Evolutionary conservation across 176 grass and related monocot species (phyloP).

Genomic region (Eragrostis nindensis): DNA sequence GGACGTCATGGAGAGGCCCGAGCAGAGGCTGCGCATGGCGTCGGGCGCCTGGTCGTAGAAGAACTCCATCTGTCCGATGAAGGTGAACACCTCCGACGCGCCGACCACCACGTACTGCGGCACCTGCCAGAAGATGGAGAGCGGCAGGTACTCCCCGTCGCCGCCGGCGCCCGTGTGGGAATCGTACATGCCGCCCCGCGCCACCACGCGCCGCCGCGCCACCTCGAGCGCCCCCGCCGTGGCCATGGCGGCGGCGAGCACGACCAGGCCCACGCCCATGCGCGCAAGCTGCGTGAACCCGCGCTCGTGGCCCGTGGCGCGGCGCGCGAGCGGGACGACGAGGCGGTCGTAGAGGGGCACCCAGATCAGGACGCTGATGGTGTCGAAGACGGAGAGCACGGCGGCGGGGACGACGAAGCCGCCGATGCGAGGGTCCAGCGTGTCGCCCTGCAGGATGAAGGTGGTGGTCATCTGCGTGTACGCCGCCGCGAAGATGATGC

Average conservation of each 20-base stretch:
- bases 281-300: conserved; percentile 59
- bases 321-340: conserved; percentile 42
- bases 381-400: conserved; percentile 68
- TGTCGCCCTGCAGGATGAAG: conserved; percentile 64
- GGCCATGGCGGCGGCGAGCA: conserved; percentile 45
- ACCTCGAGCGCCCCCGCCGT: conserved; percentile 43
- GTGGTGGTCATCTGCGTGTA: conserved; percentile 60
- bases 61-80: conserved; percentile 73
- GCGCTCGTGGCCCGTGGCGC: conserved; percentile 30
- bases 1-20: conserved; percentile 50
- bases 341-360: conserved; percentile 59
- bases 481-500: conserved; percentile 50
- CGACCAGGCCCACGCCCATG: conserved; percentile 53
- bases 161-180: background rate
- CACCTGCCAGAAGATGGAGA: conserved; percentile 84
- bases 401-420: conserved; percentile 49
- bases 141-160: conserved; percentile 36
- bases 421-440: conserved; percentile 52
- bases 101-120: conserved; percentile 74
- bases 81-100: conserved; percentile 74
- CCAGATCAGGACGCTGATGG: conserved; percentile 62
- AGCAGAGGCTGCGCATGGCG: conserved; percentile 72
- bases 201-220: conserved; percentile 32
- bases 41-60: conserved; percentile 82
- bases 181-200: conserved; percentile 34